These are phyloP conservation scores for Agrocybe pediades DNA, from an alignment of 768 basidiomycete species.

Conservation along the genomic window DNA sequence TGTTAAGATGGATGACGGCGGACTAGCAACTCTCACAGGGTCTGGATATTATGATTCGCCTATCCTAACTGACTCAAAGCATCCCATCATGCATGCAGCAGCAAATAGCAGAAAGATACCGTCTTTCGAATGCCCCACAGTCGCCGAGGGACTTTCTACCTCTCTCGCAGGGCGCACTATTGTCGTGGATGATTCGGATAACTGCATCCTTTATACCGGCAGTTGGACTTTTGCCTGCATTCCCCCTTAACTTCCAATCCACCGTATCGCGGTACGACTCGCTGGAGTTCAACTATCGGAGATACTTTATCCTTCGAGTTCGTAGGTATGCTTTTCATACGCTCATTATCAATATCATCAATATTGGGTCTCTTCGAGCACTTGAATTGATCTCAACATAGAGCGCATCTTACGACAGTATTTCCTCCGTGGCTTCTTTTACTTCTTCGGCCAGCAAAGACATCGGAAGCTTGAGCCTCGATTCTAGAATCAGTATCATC, in stretches of 20 bases:
- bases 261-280: conserved; percentile 32
- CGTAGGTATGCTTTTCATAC: conserved; percentile 37
- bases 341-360: conserved; percentile 36
- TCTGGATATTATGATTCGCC: conserved; percentile 33
- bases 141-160: conserved; percentile 37
- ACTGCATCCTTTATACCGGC: conserved; percentile 30
- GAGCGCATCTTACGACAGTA: conserved; percentile 32
- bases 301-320: conserved; percentile 36
- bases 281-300: conserved; percentile 37
- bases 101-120: conserved; percentile 24
- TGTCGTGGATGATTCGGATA: conserved; percentile 38
- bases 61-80: conserved; percentile 33
- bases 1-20: conserved; percentile 39
- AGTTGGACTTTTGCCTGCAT: conserved; percentile 29
- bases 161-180: conserved; percentile 34
- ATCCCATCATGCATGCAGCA: conserved; percentile 37
- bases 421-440: conserved; percentile 10
- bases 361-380: conserved; percentile 29
- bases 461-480: not conserved
- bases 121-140: conserved; percentile 41
- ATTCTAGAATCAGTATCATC: conserved; percentile 18
- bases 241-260: conserved; percentile 19
- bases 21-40: conserved; percentile 29
- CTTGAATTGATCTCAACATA: conserved; percentile 42
- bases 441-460: not conserved